Conservation (phyloP, 257 asterid species). For the Dorcoceras hygrometricum region DNA sequence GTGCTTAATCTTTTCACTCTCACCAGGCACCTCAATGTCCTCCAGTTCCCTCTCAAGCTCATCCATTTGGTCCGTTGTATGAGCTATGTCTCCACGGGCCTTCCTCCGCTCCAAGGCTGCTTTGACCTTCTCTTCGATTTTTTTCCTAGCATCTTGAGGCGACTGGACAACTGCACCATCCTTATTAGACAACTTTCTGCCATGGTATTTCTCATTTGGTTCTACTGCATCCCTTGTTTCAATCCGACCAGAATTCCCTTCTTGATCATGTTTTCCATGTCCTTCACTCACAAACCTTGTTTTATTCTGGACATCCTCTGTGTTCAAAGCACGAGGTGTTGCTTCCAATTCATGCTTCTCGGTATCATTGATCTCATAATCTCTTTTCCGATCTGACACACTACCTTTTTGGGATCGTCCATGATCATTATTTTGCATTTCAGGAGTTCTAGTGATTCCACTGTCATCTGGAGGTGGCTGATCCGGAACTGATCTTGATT, state of each 20-base stretch:
- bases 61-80: constrained; percentile 53
- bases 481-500: constrained; percentile 21
- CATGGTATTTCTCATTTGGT: constrained; percentile 43
- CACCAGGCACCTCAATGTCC: constrained; percentile 62
- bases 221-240: constrained; percentile 47
- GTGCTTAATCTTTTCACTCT: constrained; percentile 43
- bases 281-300: constrained; percentile 34
- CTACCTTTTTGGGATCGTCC: constrained; percentile 25
- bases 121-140: constrained; percentile 71
- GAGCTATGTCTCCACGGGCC: constrained; percentile 62
- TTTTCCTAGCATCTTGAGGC: constrained; percentile 48
- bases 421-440: constrained; percentile 30
- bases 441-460: constrained; percentile 27
- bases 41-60: constrained; percentile 86
- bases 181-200: constrained; percentile 35
- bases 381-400: constrained; percentile 27
- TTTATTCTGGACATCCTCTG: constrained; percentile 31
- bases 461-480: constrained; percentile 27
- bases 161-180: constrained; percentile 45
- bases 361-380: constrained; percentile 38
- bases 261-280: constrained; percentile 35
- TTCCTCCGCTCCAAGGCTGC: constrained; percentile 73
- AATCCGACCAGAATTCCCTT: constrained; percentile 37
- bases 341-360: constrained; percentile 36
- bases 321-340: constrained; percentile 33